Evolutionary conservation across 2,329 filamentous ascomycete species (phyloP).

Genomic region (Claviceps lovelessii): DNA sequence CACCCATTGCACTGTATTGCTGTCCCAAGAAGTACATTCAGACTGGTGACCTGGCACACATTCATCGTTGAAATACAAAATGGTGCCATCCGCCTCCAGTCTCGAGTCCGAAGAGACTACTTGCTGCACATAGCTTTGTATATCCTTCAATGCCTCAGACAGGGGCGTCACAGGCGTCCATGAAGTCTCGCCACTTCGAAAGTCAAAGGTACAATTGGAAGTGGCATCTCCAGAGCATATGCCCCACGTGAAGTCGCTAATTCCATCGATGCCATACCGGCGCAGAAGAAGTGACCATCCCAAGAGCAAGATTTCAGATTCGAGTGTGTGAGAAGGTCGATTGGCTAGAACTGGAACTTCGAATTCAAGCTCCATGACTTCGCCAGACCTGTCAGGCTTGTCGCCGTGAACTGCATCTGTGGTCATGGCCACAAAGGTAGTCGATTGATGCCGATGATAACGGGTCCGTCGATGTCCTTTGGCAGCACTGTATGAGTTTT

Average conservation of each 20-base stretch:
- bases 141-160: not conserved
- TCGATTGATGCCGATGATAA: not conserved
- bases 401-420: not conserved
- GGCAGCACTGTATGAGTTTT: not conserved
- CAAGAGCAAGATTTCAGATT: slow-evolving; percentile 1
- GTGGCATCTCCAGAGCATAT: not conserved
- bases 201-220: not conserved
- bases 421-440: not conserved
- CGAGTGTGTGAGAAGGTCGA: not conserved
- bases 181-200: not conserved
- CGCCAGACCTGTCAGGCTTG: not conserved
- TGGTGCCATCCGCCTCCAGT: not conserved
- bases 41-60: not conserved
- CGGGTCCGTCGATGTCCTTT: not conserved
- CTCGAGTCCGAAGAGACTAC: not conserved
- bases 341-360: not conserved
- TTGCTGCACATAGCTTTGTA: not conserved
- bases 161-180: not conserved
- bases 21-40: not conserved
- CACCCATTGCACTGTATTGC: not conserved
- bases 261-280: not conserved
- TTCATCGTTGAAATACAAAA: not conserved
- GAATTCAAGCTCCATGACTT: not conserved
- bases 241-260: not conserved
- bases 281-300: not conserved